These are phyloP conservation scores for Mallotus japonicus DNA, from an alignment of 441 rosid genomes.

Conservation along the genomic window DNA sequence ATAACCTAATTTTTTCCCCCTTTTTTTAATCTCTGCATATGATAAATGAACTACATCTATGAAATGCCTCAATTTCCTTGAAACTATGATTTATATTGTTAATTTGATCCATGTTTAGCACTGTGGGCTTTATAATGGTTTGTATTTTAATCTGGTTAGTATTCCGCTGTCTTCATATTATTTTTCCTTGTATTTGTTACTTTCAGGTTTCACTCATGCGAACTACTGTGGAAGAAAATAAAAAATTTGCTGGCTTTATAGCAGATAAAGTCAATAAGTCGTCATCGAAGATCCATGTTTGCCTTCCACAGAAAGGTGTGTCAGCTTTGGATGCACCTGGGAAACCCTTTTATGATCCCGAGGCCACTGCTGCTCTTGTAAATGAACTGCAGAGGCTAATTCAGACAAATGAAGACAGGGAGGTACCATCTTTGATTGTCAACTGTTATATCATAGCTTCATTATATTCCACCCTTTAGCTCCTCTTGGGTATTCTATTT, in stretches of 20 bases:
- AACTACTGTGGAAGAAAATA: constrained; percentile 78
- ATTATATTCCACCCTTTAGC: neutral
- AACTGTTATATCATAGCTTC: constrained; percentile 8
- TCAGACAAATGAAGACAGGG: constrained; percentile 54
- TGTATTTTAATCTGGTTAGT: neutral
- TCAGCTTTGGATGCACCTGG: constrained; percentile 84
- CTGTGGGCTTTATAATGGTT: neutral
- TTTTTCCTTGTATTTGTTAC: constrained; percentile 18
- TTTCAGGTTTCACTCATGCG: constrained; percentile 80
- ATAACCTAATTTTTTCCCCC: neutral
- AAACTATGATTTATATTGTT: neutral
- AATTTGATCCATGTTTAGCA: neutral
- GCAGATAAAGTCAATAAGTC: constrained; percentile 76
- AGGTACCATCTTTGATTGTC: constrained; percentile 43
- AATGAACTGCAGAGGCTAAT: constrained; percentile 60
- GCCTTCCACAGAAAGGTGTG: constrained; percentile 78
- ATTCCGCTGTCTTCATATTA: neutral
- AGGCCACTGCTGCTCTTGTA: constrained; percentile 60
- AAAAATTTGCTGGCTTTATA: constrained; percentile 67
- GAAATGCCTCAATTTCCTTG: neutral
- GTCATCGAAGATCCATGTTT: constrained; percentile 56
- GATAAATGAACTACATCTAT: neutral
- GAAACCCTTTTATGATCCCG: constrained; percentile 79
- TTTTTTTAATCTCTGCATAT: neutral
- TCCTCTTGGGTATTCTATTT: neutral